A percentile compares a stretch with the other conserved stretches of the same genome.
These are phyloP conservation scores for Pycnococcus provasolii DNA, from an alignment of 139 green algal genomes.

Conservation along the genomic window DNA sequence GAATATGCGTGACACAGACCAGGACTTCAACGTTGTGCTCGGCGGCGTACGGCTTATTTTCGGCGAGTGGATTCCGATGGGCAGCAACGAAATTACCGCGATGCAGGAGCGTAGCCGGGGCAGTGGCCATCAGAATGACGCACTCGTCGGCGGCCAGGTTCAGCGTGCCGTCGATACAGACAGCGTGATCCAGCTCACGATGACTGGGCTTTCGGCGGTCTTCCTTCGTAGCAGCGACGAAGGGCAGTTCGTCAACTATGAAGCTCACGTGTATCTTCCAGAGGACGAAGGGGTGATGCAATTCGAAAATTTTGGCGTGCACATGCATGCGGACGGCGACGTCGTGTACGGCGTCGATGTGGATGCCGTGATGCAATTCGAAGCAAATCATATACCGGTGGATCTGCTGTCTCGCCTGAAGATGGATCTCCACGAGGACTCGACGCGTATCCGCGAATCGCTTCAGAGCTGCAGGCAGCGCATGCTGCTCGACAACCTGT, in stretches of 20 bases:
- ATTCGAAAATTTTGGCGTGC: slow-evolving; percentile 27
- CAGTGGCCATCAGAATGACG: slow-evolving; percentile 1
- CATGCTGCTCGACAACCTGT: slow-evolving; percentile 4
- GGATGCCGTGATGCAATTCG: slow-evolving; percentile 8
- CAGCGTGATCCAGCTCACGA: background rate
- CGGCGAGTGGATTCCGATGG: slow-evolving; percentile 27
- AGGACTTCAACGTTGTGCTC: slow-evolving; percentile 15
- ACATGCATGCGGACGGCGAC: slow-evolving; percentile 16
- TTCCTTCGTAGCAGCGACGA: slow-evolving; percentile 18
- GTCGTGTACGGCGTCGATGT: slow-evolving; percentile 15
- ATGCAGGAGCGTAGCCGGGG: background rate
- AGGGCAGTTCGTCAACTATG: slow-evolving; percentile 21
- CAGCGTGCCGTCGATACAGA: slow-evolving; percentile 11
- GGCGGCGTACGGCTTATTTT: slow-evolving; percentile 4
- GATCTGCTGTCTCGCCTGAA: slow-evolving; percentile 10
- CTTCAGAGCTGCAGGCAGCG: slow-evolving; percentile 1
- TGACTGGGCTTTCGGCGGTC: slow-evolving; percentile 1
- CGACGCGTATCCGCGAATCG: background rate
- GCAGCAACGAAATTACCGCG: slow-evolving; percentile 18
- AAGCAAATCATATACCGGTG: background rate
- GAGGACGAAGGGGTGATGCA: slow-evolving; percentile 15
- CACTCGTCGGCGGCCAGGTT: slow-evolving; percentile 11
- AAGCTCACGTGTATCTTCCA: slow-evolving; percentile 13
- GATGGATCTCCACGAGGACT: slow-evolving; percentile 11
- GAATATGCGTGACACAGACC: slow-evolving; percentile 17